Conservation (phyloP, 2,329 filamentous ascomycete genomes). For the Nemania serpens region DNA sequence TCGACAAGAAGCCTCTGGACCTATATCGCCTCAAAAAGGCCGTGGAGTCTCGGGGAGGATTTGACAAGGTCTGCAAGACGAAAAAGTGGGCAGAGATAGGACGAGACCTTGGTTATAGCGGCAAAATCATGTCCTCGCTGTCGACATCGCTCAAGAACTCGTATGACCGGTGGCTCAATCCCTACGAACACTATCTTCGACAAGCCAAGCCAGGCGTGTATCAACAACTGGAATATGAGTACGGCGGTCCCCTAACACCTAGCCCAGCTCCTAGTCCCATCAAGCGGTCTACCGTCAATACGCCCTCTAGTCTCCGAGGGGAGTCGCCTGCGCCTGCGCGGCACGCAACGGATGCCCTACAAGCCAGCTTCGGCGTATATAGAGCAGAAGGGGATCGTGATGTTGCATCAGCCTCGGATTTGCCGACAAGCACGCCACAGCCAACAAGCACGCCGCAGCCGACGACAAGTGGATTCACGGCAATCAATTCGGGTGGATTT, state of each 20-base stretch:
- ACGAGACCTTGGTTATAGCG: slow-evolving; percentile 93
- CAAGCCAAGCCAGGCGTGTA: slow-evolving; percentile 95
- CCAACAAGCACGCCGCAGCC: slow-evolving; percentile 45
- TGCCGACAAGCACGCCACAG: slow-evolving; percentile 45
- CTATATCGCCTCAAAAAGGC: slow-evolving; percentile 96
- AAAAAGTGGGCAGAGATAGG: slow-evolving; percentile 99
- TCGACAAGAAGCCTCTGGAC: slow-evolving; percentile 96
- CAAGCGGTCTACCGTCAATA: slow-evolving; percentile 66
- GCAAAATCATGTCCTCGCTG: slow-evolving; percentile 98
- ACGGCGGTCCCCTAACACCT: slow-evolving; percentile 89
- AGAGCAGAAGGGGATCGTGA: slow-evolving; percentile 55
- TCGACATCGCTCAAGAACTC: slow-evolving; percentile 98
- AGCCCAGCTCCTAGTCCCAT: slow-evolving; percentile 71
- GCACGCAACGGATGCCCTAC: slow-evolving; percentile 58
- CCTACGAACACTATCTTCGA: slow-evolving; percentile 92
- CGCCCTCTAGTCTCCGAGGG: slow-evolving; percentile 60
- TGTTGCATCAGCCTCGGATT: slow-evolving; percentile 52
- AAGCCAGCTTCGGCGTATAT: slow-evolving; percentile 52
- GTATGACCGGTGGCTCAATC: slow-evolving; percentile 94
- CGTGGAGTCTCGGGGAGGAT: slow-evolving; percentile 91
- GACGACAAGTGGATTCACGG: slow-evolving; percentile 62
- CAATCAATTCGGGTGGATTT: slow-evolving; percentile 66
- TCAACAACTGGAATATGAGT: slow-evolving; percentile 89
- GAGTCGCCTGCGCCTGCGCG: slow-evolving; percentile 74
- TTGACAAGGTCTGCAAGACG: slow-evolving; percentile 93